These are phyloP conservation scores for Ogataea corticis DNA, from an alignment of 805 yeast species.

Conservation along the genomic window DNA sequence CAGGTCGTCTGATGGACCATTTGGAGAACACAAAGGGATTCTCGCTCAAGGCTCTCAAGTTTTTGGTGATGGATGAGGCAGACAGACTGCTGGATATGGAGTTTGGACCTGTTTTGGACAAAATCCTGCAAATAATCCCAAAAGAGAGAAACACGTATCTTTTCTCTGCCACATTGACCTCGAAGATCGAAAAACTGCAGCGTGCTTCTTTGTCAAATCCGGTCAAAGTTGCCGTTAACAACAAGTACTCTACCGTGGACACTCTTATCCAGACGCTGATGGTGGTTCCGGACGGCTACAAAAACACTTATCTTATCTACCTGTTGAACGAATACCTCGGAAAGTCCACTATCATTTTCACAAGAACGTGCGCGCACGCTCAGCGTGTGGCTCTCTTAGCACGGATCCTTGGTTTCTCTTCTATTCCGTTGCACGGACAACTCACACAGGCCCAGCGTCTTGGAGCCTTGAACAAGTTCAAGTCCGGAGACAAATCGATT, in stretches of 20 bases:
- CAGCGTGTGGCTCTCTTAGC: constrained; percentile 85
- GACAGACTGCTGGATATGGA: constrained; percentile 95
- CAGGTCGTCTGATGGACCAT: constrained; percentile 87
- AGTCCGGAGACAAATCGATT: constrained; percentile 66
- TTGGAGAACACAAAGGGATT: constrained; percentile 91
- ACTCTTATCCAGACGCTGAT: constrained; percentile 86
- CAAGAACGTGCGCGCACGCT: constrained; percentile 93
- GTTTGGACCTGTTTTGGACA: constrained; percentile 91
- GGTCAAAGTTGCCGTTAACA: constrained; percentile 85
- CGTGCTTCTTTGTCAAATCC: constrained; percentile 89
- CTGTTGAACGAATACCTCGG: constrained; percentile 81
- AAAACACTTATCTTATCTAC: constrained; percentile 83
- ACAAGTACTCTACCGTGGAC: constrained; percentile 89
- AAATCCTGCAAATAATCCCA: constrained; percentile 82
- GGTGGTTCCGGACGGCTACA: constrained; percentile 90
- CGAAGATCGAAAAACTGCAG: constrained; percentile 91
- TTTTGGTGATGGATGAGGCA: constrained; percentile 94
- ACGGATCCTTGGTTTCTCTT: constrained; percentile 78
- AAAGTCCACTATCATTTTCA: constrained; percentile 84
- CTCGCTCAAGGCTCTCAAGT: constrained; percentile 72
- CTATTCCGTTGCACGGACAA: constrained; percentile 95
- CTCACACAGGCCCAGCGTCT: constrained; percentile 80
- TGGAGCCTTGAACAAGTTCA: constrained; percentile 78
- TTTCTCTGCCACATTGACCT: constrained; percentile 97
- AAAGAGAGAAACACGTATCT: constrained; percentile 78